Evolutionary conservation across 208 protist species (phyloP), one percentile per base, ranked within the genome.

Genomic region (Leishmania mexicana): DNA sequence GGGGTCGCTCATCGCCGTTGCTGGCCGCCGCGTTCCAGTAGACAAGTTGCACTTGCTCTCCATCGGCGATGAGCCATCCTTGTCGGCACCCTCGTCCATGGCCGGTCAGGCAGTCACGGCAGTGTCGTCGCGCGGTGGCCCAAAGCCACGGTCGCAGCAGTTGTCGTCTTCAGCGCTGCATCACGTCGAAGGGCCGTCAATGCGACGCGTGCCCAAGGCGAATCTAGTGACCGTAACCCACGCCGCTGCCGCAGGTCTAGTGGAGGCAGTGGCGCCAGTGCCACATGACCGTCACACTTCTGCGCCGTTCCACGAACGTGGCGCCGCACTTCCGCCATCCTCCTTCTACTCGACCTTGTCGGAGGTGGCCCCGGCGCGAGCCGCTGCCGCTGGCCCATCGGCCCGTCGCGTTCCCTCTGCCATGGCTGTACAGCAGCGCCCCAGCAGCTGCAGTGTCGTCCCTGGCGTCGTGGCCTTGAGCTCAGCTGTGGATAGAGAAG

Each of bases 1-100:
- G 0, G 86, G 89, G 17, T 86, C 86, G 21, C 81, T 95, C 70
- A 92, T 96, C 80, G 89, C 93, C 42, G 89, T 96, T 10, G 88
- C 89, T 24, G 93, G 93, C 28, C 87, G 93, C n/a, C 93, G 93
- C 17, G 90, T 96, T 24, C 93, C 93, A 0, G 88, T 94, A 49
- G 87, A 93, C 74, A 96, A 95, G 71, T 73, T 96, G 70, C 89
- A 95, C 82, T 83, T 95, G 38, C 86, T 96, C 17, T 73, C 83
- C 21, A 71, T 85, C 21, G 78, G 79, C 53, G 85, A 85, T n/a
- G 80, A 83, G 74, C 40, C 76, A 24, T 40, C 60, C 51, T 4
- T 42, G 47, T 58, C 76, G 15, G 31, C 45, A 42, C 31, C 11
- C 51, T n/a, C 68, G 42, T 17, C 68, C 3, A 31, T 19, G 42